Base-by-base conservation (phyloP, 306 rosid genomes). In the Quercus bicolor region DNA sequence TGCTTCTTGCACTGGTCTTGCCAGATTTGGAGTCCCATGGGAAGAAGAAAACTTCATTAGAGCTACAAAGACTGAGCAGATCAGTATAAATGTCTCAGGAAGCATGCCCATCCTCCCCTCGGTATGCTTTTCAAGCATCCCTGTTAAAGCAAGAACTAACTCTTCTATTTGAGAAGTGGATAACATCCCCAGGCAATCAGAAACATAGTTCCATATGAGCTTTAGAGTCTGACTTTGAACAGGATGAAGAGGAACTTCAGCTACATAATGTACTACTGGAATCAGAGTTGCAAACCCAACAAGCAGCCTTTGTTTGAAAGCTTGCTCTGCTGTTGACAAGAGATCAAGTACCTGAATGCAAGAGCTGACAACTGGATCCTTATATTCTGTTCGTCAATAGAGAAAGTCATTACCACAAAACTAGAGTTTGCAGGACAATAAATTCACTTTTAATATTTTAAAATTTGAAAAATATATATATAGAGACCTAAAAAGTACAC, bases 191-290 rank as follows among this genome's bases (percentile, higher is more conserved):
- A 97, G 98, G 70, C 88, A 95, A 79, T 87, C 92, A 76, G 97
- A 90, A 84, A 92, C 75, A 80, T 97, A 92, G 75, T 81, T 85
- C 84, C 74, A 82, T 77, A 93, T 86, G 77, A 93, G 97, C 81
- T 87, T 86, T 73, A 91, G 86, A 16, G 98, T 92, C 84, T 84
- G 89, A 23, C 76, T 77, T 72, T 95, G 98, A 85, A 65, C 98
- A 18, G 97, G 96, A 78, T 95, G 98, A 77, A 92, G 87, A 69
- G 98, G 99, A 84, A 93, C 84, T 74, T 88, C 97, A 70, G 98
- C 91, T 60, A 95, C 89, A 18, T 95, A 84, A 59, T 82, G 81
- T 48, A 95, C 77, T 74, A 87, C 92, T 68, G 96, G 95, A 85
- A 95, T 85, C 84, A 95, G 87, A 83, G 97, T 86, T 72, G 95